Base-by-base conservation (phyloP, 257 asterid species). In the Coffea canephora region DNA sequence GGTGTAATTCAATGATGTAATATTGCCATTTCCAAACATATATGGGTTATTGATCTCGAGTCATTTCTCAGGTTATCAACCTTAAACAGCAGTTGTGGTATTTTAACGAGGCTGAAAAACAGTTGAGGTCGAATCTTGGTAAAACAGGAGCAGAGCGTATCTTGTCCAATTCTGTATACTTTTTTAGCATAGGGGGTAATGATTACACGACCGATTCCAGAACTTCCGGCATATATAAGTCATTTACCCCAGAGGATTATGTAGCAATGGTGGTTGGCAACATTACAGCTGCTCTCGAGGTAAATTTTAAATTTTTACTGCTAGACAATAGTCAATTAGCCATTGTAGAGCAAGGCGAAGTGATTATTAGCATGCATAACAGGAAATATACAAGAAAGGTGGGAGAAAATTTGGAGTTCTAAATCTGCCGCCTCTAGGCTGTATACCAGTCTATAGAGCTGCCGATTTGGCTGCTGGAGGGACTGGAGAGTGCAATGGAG, bases 381-480 rank as follows among this genome's bases (percentile, higher is more conserved):
- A 85, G 88, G 84, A 75, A 48, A 52, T 85, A 34, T 75, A 85
- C 54, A 36, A 10, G 31, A 78, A 72, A 23, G 88, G 88, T 55
- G 88, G 82, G 14, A 79, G 86, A 59, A 85, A 85, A 73, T 82
- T 85, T 69, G 86, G 43, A 25, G 45, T 82, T 43, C 27, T 77
- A 6, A 73, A 36, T 16, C 23, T 79, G 86, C 34, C 75, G 9
- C 86, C 86, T 1, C 49, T 85, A 48, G 84, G 82, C 45, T 70
- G 84, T 55, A 16, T 80, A n/a, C 88, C 88, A 16, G 36, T 25
- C 49, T 39, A 13, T 3, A 74, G 74, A 52, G 87, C 83, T 39
- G 41, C 48, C 14, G 34, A 34, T 16, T 14, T 62, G 31, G 62
- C 25, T 27, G 77, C 41, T 13, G 81, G 70, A 6, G 70, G 78